These are phyloP conservation scores for Lichina pygmaea DNA, from an alignment of 495 filamentous ascomycete species.

Conservation along the genomic window DNA sequence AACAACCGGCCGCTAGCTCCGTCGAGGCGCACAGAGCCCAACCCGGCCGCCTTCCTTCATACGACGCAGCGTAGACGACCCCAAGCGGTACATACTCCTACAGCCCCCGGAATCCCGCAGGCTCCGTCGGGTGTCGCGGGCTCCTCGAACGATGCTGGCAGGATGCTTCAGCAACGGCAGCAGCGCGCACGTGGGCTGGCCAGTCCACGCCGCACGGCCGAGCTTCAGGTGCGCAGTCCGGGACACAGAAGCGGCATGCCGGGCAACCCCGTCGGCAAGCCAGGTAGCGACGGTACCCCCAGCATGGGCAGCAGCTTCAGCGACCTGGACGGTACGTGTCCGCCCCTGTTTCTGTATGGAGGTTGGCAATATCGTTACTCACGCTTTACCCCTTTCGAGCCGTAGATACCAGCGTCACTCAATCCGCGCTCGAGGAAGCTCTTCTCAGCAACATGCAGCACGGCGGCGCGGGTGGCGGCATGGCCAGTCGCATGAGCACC, in stretches of 20 bases:
- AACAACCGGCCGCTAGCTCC: no score
- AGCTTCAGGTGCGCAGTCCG: conserved; percentile 29
- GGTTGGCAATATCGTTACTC: background rate
- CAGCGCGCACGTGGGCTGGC: conserved; percentile 7
- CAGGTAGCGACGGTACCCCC: conserved; percentile 61
- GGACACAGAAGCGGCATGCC: conserved; percentile 7
- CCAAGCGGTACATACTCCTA: no score
- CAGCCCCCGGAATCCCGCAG: no score
- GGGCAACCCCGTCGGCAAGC: conserved; percentile 25
- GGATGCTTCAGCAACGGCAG: no score
- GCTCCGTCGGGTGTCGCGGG: no score
- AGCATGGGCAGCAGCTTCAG: conserved; percentile 98
- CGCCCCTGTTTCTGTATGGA: background rate
- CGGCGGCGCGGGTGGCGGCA: conserved; percentile 20
- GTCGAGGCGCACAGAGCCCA: background rate
- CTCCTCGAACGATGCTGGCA: no score
- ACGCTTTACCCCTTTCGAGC: background rate
- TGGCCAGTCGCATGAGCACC: conserved; percentile 74
- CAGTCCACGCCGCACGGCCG: conserved; percentile 28
- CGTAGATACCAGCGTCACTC: conserved; percentile 73
- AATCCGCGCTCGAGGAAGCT: conserved; percentile 85
- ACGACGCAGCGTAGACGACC: no score
- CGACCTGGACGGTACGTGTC: conserved; percentile 64
- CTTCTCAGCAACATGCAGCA: conserved; percentile 77
- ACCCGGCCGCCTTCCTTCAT: background rate